Evolutionary conservation across 768 basidiomycete species (phyloP).

Genomic region (Russula griseocarnosa): DNA sequence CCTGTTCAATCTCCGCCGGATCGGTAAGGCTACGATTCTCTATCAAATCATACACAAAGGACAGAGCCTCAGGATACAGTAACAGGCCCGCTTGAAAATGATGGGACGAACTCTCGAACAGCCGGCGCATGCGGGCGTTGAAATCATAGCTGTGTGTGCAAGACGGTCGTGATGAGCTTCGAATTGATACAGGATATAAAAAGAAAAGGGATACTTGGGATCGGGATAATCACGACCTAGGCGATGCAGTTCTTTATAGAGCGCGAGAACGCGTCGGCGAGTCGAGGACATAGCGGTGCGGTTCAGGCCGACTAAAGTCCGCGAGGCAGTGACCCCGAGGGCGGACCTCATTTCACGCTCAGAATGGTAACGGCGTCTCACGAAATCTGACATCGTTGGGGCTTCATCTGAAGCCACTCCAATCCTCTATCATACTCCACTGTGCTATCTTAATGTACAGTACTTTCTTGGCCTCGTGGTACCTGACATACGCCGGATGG

Average conservation of each 20-base stretch:
- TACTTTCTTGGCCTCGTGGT: neutral
- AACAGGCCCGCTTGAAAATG: neutral
- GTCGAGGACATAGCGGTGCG: constrained; percentile 35
- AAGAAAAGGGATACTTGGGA: constrained; percentile 53
- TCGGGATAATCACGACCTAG: constrained; percentile 82
- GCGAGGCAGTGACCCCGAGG: neutral
- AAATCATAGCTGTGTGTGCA: constrained; percentile 63
- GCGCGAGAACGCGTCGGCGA: constrained; percentile 59
- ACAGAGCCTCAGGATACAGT: neutral
- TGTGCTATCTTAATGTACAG: too few relatives aligned
- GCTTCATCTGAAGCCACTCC: too few relatives aligned
- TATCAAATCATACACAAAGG: constrained; percentile 37
- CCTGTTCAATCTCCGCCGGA: constrained; percentile 69
- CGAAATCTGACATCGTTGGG: neutral
- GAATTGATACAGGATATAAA: neutral
- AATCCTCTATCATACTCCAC: too few relatives aligned
- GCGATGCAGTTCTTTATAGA: constrained; percentile 81
- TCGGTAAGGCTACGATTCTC: constrained; percentile 67
- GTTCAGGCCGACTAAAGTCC: neutral
- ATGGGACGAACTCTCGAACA: constrained; percentile 64
- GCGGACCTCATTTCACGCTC: neutral
- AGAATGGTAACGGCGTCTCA: neutral
- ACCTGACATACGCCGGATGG: too few relatives aligned
- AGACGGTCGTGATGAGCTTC: constrained; percentile 1
- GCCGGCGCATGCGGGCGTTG: constrained; percentile 60